phyloP scores from a whole-genome alignment of 2,329 filamentous ascomycete species.

The Scedosporium dehoogii region DNA sequence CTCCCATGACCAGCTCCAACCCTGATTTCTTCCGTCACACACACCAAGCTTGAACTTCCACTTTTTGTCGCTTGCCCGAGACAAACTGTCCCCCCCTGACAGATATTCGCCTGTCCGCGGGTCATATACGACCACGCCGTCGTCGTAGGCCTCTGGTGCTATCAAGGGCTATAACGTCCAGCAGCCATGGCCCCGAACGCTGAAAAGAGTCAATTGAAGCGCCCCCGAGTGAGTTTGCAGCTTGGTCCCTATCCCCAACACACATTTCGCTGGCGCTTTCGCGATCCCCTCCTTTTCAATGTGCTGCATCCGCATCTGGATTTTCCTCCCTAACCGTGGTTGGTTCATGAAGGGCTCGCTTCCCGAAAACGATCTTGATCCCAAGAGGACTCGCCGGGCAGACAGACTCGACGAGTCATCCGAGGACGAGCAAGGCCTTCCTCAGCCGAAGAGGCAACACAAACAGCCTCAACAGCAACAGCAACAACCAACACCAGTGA shows the following conservation, averaged over 20 bases:
- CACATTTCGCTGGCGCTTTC: not conserved
- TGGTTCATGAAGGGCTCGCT: constrained; percentile 48
- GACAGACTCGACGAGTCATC: constrained; percentile 53
- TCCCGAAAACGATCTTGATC: constrained; percentile 52
- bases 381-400: constrained; percentile 78
- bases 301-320: constrained; percentile 7
- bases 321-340: constrained; percentile 12
- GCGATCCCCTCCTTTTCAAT: constrained; percentile 1
- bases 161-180: not conserved
- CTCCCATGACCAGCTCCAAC: not conserved
- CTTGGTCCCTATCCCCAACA: constrained; percentile 8
- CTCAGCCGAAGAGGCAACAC: constrained; percentile 50
- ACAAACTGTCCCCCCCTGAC: constrained; percentile 2
- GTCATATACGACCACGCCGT: constrained; percentile 26
- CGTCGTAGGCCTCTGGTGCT: constrained; percentile 13
- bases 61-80: not conserved
- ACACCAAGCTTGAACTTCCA: not conserved
- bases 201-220: constrained; percentile 81
- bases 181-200: constrained; percentile 44
- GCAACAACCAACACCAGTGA: constrained; percentile 75
- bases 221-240: constrained; percentile 53
- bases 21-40: not conserved
- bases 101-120: not conserved
- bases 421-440: constrained; percentile 15
- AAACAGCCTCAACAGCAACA: constrained; percentile 60